Percentiles rank a stretch among this genome's conserved stretches.
Conservation (phyloP, 768 basidiomycete genomes). For the Gloeopeniophorella convolvens region DNA sequence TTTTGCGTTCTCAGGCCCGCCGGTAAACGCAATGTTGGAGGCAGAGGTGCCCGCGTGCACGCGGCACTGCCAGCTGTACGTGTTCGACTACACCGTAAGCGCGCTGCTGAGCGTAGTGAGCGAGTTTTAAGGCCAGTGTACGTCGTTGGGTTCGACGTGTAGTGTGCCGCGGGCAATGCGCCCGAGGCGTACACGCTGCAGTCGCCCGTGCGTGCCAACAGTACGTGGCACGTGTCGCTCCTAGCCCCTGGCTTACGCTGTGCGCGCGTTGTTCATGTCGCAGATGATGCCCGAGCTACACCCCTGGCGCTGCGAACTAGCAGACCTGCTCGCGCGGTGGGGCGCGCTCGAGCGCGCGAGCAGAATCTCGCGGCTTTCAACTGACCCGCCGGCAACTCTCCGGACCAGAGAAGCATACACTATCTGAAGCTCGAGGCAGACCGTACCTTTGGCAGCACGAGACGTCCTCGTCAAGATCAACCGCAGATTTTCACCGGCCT, state of each 20-base stretch:
- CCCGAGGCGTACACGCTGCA: conserved; percentile 41
- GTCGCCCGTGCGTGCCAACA: conserved; percentile 38
- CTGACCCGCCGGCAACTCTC: no score
- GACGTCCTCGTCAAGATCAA: no score
- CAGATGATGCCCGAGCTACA: conserved; percentile 45
- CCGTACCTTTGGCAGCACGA: no score
- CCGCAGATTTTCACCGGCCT: no score
- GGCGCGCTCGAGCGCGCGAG: conserved; percentile 40
- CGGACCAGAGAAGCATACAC: no score
- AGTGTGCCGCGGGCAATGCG: conserved; percentile 24
- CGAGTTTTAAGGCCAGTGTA: conserved; percentile 31
- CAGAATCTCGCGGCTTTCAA: no score
- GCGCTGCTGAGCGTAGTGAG: background rate
- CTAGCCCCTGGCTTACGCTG: conserved; percentile 7
- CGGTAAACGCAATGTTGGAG: conserved; percentile 60
- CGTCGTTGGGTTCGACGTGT: conserved; percentile 34
- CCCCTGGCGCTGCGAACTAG: conserved; percentile 21
- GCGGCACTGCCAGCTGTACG: conserved; percentile 49
- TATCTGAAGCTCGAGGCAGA: no score
- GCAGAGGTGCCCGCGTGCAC: conserved; percentile 45
- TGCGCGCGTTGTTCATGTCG: conserved; percentile 36
- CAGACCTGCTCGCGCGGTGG: conserved; percentile 38
- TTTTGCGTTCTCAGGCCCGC: conserved; percentile 33
- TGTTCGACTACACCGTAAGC: conserved; percentile 42
- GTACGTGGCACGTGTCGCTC: conserved; percentile 22